A percentile compares a stretch with the other conserved stretches of the same genome.
These are phyloP conservation scores for Evernia prunastri DNA, from an alignment of 495 filamentous ascomycete genomes.

Conservation along the genomic window DNA sequence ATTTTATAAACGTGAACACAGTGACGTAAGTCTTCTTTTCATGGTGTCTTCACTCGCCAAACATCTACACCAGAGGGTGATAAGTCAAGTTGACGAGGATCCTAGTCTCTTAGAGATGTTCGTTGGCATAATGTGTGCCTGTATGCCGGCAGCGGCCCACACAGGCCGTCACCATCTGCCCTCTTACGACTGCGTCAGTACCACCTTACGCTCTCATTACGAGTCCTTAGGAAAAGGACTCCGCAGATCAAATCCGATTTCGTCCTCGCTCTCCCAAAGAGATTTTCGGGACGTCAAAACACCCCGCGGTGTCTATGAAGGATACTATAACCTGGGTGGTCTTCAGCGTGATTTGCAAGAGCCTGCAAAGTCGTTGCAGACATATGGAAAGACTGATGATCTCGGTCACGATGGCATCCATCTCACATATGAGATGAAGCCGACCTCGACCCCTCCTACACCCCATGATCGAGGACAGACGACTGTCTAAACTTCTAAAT, in stretches of 20 bases:
- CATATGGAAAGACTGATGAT: neutral
- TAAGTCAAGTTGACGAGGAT: neutral
- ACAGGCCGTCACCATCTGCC: neutral
- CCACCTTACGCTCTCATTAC: neutral
- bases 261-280: neutral
- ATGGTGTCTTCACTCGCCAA: neutral
- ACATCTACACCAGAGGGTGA: neutral
- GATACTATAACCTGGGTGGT: neutral
- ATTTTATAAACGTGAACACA: neutral
- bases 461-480: too few species aligned
- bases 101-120: conserved; percentile 3
- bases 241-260: neutral
- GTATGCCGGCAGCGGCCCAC: neutral
- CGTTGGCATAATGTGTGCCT: conserved; percentile 7
- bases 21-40: neutral
- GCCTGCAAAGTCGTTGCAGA: neutral
- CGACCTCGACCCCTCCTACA: neutral
- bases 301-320: neutral
- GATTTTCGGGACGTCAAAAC: neutral
- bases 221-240: neutral
- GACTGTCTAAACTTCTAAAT: too few species aligned
- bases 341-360: neutral
- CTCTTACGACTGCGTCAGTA: neutral
- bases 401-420: neutral
- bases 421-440: neutral